Base-by-base conservation (phyloP, 192 early-diverging fungal species). In the Entomortierella lignicola region DNA sequence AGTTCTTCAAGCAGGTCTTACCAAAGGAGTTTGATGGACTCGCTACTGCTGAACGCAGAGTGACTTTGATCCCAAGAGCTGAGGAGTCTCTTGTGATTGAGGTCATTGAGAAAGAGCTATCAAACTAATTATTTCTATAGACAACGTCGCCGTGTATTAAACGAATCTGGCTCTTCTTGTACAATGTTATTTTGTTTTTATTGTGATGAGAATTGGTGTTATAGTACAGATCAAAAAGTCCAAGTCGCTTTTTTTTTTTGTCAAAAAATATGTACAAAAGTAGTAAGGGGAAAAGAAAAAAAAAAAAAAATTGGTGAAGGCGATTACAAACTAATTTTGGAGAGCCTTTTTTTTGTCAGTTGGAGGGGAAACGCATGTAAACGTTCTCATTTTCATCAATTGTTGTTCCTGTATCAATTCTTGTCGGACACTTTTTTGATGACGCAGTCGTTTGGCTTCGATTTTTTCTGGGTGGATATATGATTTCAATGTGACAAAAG, bases 1-100 rank as follows among this genome's bases (percentile, higher is more conserved):
- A 84, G 53, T 85, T 85, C 58, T 72, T 84, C 53, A 83, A 80
- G 57, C 65, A 83, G 31, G 89, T 94, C 29, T 82, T 89, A 55
- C 93, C 93, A 15, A 83, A 83, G 20, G 86, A 91, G 67, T 91
- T 94, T 71, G 80, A 87, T 25, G 92, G 91, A 8, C 72, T 93
- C 60, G 81, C 92, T 63, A 89, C 90, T n/a, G 90, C 88, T 61
- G 90, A 91, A 61, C 85, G 84, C n/a, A 85, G 88, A 58, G 89
- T 91, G 55, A 69, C 86, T 17, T 12, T 62, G 43, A 82, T 91
- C 21, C 83, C 83, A 37, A 71, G 77, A 44, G 85, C 88, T 23
- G 85, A 87, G 47, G 75, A 83, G 31, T 66, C 66, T 26, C 57
- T 87, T 12, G 83, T 91, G 13, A 88, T 87, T 60, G 72, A 84